These are phyloP conservation scores for Pinguiococcus pyrenoidosus DNA, from an alignment of 108 stramenopile genomes.

Conservation along the genomic window DNA sequence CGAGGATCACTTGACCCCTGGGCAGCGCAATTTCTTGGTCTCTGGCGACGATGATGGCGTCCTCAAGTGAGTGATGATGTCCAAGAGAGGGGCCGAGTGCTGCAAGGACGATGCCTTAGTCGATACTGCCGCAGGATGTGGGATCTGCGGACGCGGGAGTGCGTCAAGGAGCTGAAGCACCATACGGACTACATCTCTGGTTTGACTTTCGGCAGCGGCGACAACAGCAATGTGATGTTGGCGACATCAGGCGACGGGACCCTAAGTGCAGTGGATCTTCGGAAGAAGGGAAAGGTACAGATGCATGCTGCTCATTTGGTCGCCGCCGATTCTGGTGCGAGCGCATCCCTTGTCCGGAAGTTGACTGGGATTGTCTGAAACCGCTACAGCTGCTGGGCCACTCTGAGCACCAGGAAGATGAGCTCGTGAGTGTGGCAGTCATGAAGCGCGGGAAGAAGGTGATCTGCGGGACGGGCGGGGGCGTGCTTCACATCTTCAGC, in stretches of 20 bases:
- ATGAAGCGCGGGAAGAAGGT: constrained; percentile 72
- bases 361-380: too few relatives aligned
- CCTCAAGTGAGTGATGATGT: too few relatives aligned
- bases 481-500: constrained; percentile 62
- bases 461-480: constrained; percentile 68
- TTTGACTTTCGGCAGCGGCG: constrained; percentile 43
- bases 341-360: too few relatives aligned
- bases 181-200: constrained; percentile 68
- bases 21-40: too few relatives aligned
- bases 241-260: constrained; percentile 39
- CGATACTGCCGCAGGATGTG: too few relatives aligned
- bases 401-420: constrained; percentile 87
- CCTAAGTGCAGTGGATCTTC: constrained; percentile 7
- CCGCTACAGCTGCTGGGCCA: constrained; percentile 12
- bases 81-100: too few relatives aligned
- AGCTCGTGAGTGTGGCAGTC: constrained; percentile 59
- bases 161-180: constrained; percentile 52
- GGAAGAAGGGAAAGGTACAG: too few relatives aligned
- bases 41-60: too few relatives aligned
- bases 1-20: too few relatives aligned
- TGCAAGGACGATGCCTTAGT: too few relatives aligned
- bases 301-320: background rate
- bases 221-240: constrained; percentile 51
- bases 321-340: too few relatives aligned
- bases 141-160: too few relatives aligned